phyloP scores from a whole-genome alignment of 805 yeast genomes.

The Komagataella kurtzmanii region DNA sequence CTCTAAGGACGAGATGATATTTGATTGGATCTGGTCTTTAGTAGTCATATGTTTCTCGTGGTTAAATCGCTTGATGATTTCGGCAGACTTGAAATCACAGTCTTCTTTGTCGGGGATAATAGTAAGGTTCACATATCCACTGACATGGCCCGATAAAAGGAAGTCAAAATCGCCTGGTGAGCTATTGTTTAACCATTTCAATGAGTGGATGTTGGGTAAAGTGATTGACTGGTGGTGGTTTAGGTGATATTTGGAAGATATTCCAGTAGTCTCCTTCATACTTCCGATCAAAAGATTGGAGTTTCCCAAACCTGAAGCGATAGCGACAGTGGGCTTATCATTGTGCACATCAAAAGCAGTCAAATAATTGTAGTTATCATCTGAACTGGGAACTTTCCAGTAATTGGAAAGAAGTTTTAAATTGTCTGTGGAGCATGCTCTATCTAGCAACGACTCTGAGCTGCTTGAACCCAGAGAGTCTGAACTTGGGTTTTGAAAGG shows the following conservation, averaged over 20 bases:
- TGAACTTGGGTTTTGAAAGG: neutral
- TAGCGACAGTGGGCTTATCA: conserved; percentile 29
- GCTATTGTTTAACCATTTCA: conserved; percentile 35
- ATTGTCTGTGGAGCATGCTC: conserved; percentile 26
- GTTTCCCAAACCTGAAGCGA: conserved; percentile 31
- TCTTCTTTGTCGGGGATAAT: conserved; percentile 41
- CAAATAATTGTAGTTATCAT: neutral
- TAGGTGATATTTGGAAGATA: conserved; percentile 21
- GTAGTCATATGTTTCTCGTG: conserved; percentile 50
- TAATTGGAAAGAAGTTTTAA: conserved; percentile 19
- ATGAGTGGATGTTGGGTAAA: conserved; percentile 37
- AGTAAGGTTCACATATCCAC: conserved; percentile 63
- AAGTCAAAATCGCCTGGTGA: conserved; percentile 20
- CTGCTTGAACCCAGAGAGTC: neutral
- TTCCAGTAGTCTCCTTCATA: conserved; percentile 24
- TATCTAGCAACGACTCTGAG: conserved; percentile 13
- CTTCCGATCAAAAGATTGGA: conserved; percentile 31
- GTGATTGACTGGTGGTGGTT: conserved; percentile 49
- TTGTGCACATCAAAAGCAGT: conserved; percentile 6
- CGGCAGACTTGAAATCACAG: conserved; percentile 37
- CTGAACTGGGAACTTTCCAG: conserved; percentile 15
- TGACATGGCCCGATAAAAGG: conserved; percentile 61
- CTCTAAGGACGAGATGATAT: conserved; percentile 13
- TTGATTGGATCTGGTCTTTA: neutral
- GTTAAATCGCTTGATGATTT: conserved; percentile 64